phyloP scores from a whole-genome alignment of 177 flowering plant genomes.

The Telopea speciosissima region DNA sequence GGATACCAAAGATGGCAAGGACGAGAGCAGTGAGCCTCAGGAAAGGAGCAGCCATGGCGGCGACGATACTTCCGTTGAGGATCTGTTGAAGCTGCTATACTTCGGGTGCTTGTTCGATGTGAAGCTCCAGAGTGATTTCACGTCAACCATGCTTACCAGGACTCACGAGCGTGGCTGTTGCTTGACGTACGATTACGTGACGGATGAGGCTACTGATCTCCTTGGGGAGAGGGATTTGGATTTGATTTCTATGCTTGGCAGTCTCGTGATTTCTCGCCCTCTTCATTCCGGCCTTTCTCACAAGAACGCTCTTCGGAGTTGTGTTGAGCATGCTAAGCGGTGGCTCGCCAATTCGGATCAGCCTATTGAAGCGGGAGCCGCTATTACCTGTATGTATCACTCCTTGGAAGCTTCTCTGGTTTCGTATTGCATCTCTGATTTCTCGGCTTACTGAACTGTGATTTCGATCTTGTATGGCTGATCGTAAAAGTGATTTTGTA shows the following conservation, averaged over 20 bases:
- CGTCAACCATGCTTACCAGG: slow-evolving; percentile 28
- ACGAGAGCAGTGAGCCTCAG: slow-evolving; percentile 5
- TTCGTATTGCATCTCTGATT: not conserved
- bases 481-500: slow-evolving; percentile 16
- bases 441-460: not conserved
- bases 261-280: slow-evolving; percentile 66
- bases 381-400: slow-evolving; percentile 51
- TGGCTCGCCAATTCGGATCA: slow-evolving; percentile 66
- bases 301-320: slow-evolving; percentile 61
- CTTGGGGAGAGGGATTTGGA: slow-evolving; percentile 82
- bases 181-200: slow-evolving; percentile 85
- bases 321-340: slow-evolving; percentile 75
- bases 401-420: not conserved
- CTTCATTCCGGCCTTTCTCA: slow-evolving; percentile 64
- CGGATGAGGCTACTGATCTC: slow-evolving; percentile 23
- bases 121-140: slow-evolving; percentile 57
- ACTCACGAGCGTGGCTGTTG: slow-evolving; percentile 88
- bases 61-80: slow-evolving; percentile 32
- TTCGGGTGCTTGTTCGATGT: slow-evolving; percentile 83
- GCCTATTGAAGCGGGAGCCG: slow-evolving; percentile 43
- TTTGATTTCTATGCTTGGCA: slow-evolving; percentile 51
- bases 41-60: not conserved
- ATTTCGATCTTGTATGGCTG: not conserved
- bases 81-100: slow-evolving; percentile 65
- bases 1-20: not conserved